Evolutionary conservation across 139 green algal species (phyloP), one percentile per base, ranked within the genome.

Genomic region (Chlamydomonas schloesseri): DNA sequence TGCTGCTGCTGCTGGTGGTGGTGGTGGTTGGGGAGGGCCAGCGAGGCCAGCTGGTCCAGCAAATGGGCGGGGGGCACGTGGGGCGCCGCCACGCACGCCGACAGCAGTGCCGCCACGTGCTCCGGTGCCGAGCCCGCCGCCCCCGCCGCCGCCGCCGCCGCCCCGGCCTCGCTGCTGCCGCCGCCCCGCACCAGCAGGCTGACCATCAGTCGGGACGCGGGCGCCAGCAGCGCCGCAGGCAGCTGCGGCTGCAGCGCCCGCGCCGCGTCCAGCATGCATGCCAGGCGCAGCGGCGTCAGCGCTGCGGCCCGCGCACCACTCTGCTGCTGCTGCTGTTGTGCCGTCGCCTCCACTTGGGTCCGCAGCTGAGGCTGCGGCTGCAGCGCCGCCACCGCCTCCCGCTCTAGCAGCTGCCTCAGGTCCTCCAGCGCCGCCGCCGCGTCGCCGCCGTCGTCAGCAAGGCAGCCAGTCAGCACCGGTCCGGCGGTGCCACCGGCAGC

Each of bases 131-230:
- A 50, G 42, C 42, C 42, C 42, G 42, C 42, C 42, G 42, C 42
- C 5, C 42, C 42, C 42, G 42, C 42, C 5, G 6, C 42, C 42
- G 42, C 42, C 5, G 6, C 42, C 8, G 42, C 8, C 42, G 42
- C 8, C 42, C 42, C 42, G 8, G 42, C 42, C 42, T 50, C 78
- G 0, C 72, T 47, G 26, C 23, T 47, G 0, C n/a, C 71, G 50
- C 15, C 42, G 42, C 42, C 46, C 47, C 18, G 17, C n/a, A n/a
- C 31, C 3, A n/a, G 26, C 0, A 10, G n/a, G 17, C n/a, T 9
- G 26, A 31, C 78, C 64, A 84, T n/a, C 78, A 84, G 62, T 42
- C 31, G 53, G 4, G 18, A 64, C 42, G 78, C 78, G n/a, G 78
- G 9, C 37, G 78, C 46, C 64, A 84, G 64, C 46, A 84, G 64